Evolutionary conservation across 179 eudicot species (phyloP).

Genomic region (Silene vulgaris): DNA sequence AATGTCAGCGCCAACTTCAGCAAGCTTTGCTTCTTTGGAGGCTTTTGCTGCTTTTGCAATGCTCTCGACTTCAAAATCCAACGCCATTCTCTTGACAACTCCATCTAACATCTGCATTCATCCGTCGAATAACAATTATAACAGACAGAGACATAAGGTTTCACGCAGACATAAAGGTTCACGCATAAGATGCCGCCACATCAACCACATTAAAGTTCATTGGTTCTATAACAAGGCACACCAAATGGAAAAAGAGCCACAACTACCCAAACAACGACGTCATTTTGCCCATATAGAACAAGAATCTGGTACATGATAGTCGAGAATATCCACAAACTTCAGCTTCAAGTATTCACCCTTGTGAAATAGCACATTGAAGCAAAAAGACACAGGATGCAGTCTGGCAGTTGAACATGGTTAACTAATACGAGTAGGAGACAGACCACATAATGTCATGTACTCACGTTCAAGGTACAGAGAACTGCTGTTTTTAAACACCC

Average conservation of each 20-base stretch:
- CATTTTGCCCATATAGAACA: not conserved
- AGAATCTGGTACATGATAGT: not conserved
- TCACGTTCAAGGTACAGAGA: not conserved
- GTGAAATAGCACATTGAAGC: not conserved
- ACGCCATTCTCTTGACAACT: slow-evolving; percentile 55
- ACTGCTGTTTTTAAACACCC: not conserved
- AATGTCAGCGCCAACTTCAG: slow-evolving; percentile 88
- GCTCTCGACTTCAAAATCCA: slow-evolving; percentile 74
- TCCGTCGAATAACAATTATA: not conserved
- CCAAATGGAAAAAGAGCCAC: not conserved
- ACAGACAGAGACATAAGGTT: not conserved
- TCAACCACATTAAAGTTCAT: too few species aligned
- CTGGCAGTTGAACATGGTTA: not conserved
- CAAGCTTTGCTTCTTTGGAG: slow-evolving; percentile 64
- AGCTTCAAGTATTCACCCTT: not conserved
- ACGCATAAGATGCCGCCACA: too few species aligned
- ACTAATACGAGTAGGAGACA: not conserved
- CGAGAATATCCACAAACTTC: not conserved
- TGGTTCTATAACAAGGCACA: not conserved
- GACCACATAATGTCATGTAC: not conserved
- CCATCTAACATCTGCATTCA: slow-evolving; percentile 52
- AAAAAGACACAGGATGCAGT: not conserved
- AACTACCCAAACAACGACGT: not conserved
- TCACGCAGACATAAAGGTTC: not conserved
- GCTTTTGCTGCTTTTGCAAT: slow-evolving; percentile 66